Conservation (phyloP, 345 rosid species). For the Euclidium syriacum region DNA sequence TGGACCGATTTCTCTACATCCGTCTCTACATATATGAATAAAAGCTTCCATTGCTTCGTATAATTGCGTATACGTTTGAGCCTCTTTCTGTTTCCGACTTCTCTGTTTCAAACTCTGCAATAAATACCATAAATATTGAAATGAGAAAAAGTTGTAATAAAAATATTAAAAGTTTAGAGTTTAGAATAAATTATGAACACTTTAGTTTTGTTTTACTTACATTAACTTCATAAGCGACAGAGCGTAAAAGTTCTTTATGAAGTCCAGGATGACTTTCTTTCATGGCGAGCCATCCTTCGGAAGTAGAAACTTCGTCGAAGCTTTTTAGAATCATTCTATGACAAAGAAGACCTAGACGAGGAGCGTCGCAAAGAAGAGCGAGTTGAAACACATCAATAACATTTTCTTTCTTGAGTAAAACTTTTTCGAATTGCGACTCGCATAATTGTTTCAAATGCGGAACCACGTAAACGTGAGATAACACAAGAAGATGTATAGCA, state of each 20-base stretch:
- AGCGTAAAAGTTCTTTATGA: conserved; percentile 52
- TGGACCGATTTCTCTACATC: conserved; percentile 88
- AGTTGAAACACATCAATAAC: conserved; percentile 77
- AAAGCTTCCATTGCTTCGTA: conserved; percentile 92
- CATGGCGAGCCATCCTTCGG: conserved; percentile 78
- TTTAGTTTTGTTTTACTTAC: conserved; percentile 39
- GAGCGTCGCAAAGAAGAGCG: conserved; percentile 74
- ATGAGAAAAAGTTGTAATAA: too few species aligned
- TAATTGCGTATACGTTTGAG: conserved; percentile 55
- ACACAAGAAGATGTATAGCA: conserved; percentile 56
- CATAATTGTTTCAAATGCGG: conserved; percentile 61
- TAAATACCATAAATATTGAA: too few species aligned
- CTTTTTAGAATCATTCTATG: conserved; percentile 57
- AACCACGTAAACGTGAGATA: conserved; percentile 68
- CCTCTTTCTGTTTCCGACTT: conserved; percentile 48
- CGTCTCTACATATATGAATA: conserved; percentile 85
- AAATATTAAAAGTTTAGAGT: too few species aligned
- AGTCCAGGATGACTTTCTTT: conserved; percentile 71
- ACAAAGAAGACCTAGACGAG: conserved; percentile 61
- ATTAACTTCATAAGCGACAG: conserved; percentile 47
- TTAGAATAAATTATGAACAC: too few species aligned
- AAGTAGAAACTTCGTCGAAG: conserved; percentile 42
- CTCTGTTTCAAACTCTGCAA: conserved; percentile 51
- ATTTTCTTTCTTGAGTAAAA: conserved; percentile 54
- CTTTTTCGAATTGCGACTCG: conserved; percentile 43